Evolutionary conservation across 768 basidiomycete species (phyloP), one percentile per base, ranked within the genome.

Genomic region (Podaxis sp.): DNA sequence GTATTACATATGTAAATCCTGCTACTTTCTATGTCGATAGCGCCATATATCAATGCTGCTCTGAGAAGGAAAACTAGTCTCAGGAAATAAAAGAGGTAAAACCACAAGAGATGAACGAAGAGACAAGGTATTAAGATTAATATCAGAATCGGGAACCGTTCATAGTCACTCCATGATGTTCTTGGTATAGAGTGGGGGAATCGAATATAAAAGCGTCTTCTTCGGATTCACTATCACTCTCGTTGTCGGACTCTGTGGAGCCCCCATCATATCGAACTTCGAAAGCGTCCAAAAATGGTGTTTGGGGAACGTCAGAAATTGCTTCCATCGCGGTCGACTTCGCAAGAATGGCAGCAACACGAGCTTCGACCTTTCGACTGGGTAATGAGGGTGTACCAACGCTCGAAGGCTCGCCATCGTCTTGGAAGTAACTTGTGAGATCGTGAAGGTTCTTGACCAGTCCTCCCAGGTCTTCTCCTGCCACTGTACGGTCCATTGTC

Each of bases 211-310:
- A 88, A 37, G 84, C 84, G 70, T 89, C 87, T 67, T 74, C 70
- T 62, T 84, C 84, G 4, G 81, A 81, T 61, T 83, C 82, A 60
- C 72, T 75, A 72, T 77, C 78, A 65, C 80, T 82, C 56, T 80
- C 75, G 22, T 82, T 77, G 24, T 79, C 84, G 36, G 82, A 85
- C 53, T 85, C 82, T 53, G 81, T 73, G 41, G 78, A 80, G 41
- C 78, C 78, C 38, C 71, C 69, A 65, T 74, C 72, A 22, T 75
- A 75, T 15, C 80, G 80, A 26, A 92, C 83, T 56, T 82, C 80
- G 78, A 93, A 93, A 36, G 89, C 86, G 69, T 91, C 90, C 10
- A 86, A 75, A 76, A 90, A 91, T 2, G 91, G 91, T n/a, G 91
- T 93, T 66, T 87, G 87, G 2, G 91, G 91, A 17, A 82, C 76